These are phyloP conservation scores for Dissophora globulifera DNA, from an alignment of 192 early-diverging fungal species.

Conservation along the genomic window DNA sequence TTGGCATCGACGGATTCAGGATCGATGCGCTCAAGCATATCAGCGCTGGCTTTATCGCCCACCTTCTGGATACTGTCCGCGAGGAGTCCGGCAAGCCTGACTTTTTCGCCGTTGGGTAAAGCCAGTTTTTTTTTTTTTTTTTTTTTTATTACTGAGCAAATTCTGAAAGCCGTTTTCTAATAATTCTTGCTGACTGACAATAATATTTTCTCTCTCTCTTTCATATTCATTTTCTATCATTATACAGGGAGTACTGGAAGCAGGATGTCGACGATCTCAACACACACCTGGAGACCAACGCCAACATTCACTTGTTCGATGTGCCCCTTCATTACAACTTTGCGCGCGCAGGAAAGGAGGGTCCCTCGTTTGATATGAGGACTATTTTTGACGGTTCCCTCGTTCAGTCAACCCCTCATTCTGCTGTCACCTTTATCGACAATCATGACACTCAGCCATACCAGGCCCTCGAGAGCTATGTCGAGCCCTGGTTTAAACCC, in stretches of 20 bases:
- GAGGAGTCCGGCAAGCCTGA: slow-evolving; percentile 10
- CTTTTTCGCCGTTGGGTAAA: slow-evolving; percentile 35
- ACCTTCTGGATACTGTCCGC: slow-evolving; percentile 25
- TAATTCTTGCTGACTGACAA: neutral
- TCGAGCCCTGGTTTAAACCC: slow-evolving; percentile 59
- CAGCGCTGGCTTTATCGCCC: slow-evolving; percentile 22
- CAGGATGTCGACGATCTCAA: slow-evolving; percentile 17
- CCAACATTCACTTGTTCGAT: slow-evolving; percentile 35
- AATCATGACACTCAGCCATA: slow-evolving; percentile 52
- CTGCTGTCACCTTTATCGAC: slow-evolving; percentile 39
- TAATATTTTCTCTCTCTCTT: neutral
- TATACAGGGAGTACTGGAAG: slow-evolving; percentile 41
- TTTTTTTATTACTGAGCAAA: neutral
- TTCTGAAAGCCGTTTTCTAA: neutral
- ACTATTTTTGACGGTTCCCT: slow-evolving; percentile 37
- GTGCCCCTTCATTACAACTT: slow-evolving; percentile 39
- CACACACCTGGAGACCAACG: slow-evolving; percentile 9
- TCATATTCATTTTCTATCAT: neutral
- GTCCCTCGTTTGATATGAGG: slow-evolving; percentile 26
- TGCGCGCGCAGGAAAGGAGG: slow-evolving; percentile 10
- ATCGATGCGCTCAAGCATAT: slow-evolving; percentile 40
- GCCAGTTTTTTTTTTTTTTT: neutral
- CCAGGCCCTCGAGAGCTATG: slow-evolving; percentile 55
- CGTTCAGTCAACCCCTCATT: slow-evolving; percentile 12
- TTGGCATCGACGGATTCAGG: slow-evolving; percentile 32